Conservation (phyloP, 768 basidiomycete genomes). For the Amylocystis lapponica region DNA sequence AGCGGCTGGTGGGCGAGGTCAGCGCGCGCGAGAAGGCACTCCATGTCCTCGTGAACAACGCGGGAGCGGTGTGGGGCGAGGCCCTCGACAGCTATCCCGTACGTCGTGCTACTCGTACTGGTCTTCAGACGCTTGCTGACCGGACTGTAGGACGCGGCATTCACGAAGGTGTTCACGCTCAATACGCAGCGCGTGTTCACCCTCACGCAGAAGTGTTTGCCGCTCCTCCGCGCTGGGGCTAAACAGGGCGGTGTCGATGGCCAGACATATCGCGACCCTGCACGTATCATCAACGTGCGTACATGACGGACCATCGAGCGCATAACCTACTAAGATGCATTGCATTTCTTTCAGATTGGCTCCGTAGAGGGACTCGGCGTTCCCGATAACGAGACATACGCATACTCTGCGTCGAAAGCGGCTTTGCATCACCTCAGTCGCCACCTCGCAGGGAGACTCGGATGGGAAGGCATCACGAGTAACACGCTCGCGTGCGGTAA, state of each 20-base stretch:
- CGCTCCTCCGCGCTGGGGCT: constrained; percentile 46
- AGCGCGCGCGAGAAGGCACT: constrained; percentile 45
- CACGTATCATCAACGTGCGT: constrained; percentile 54
- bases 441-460: constrained; percentile 51
- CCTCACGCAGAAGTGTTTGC: constrained; percentile 53
- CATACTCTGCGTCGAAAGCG: constrained; percentile 62
- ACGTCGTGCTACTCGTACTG: constrained; percentile 4
- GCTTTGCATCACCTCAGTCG: constrained; percentile 54
- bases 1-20: constrained; percentile 45
- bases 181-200: constrained; percentile 63
- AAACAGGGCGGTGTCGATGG: constrained; percentile 33
- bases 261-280: constrained; percentile 38
- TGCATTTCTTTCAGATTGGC: constrained; percentile 40
- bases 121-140: neutral
- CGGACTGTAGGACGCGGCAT: constrained; percentile 43
- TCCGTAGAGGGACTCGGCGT: constrained; percentile 53
- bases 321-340: neutral
- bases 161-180: constrained; percentile 54
- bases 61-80: constrained; percentile 52
- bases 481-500: constrained; percentile 61
- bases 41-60: constrained; percentile 61
- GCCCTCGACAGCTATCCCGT: constrained; percentile 43
- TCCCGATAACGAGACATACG: constrained; percentile 55
- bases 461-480: constrained; percentile 50
- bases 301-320: neutral